These are phyloP conservation scores for Termitomyces sp. DNA, from an alignment of 768 basidiomycete species.

Conservation along the genomic window DNA sequence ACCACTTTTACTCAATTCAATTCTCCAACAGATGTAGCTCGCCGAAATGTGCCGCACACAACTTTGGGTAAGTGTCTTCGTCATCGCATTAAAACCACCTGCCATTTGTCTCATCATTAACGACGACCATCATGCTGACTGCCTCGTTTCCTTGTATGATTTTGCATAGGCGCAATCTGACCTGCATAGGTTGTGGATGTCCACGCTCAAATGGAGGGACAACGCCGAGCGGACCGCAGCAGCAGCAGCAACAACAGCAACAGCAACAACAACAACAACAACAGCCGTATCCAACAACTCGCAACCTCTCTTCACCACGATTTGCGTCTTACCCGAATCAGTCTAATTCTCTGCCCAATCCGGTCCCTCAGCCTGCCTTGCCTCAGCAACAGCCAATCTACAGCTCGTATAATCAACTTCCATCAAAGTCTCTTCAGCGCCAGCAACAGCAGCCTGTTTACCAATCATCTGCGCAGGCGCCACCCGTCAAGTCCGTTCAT, in stretches of 20 bases:
- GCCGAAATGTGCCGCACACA: conserved; percentile 71
- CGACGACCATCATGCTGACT: conserved; percentile 31
- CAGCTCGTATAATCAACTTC: conserved; percentile 13
- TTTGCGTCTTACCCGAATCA: conserved; percentile 22
- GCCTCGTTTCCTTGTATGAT: conserved; percentile 44
- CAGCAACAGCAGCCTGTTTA: conserved; percentile 13
- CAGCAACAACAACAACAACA: conserved; percentile 15
- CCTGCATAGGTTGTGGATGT: conserved; percentile 74
- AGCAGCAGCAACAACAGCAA: conserved; percentile 18
- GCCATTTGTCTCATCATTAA: conserved; percentile 9
- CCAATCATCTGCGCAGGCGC: conserved; percentile 13
- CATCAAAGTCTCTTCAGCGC: conserved; percentile 6
- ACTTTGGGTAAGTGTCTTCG: conserved; percentile 65
- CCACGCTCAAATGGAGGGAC: conserved; percentile 37
- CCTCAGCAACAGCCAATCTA: conserved; percentile 7
- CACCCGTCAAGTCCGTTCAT: conserved; percentile 41
- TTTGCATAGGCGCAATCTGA: conserved; percentile 62
- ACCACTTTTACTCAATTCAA: conserved; percentile 12
- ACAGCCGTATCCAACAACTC: conserved; percentile 18
- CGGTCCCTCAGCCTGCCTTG: neutral
- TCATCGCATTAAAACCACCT: neutral
- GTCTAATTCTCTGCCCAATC: neutral
- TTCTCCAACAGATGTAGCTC: conserved; percentile 50
- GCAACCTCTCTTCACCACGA: conserved; percentile 23
- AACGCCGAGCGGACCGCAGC: conserved; percentile 11